Evolutionary conservation across 1,284 basidiomycete genomes (phyloP), one percentile per base, ranked within the genome.

Genomic region (Cutaneotrichosporon sp.): DNA sequence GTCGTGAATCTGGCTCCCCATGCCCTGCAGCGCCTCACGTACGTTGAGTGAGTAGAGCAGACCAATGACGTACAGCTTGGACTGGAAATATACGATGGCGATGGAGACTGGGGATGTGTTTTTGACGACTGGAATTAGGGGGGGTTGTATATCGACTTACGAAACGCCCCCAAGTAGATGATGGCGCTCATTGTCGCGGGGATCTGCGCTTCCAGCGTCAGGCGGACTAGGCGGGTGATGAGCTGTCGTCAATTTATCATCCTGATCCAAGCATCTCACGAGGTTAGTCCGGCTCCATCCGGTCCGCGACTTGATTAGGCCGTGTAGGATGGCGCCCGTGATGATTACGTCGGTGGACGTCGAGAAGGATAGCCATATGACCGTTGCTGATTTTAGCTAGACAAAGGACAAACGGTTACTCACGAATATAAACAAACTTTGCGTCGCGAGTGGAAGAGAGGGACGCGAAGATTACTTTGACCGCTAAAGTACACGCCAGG

Each of bases 151-250:
- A 36, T 13, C 34, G 13, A 66, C 72, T 63, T 30, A 76, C 74
- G 58, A 63, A 67, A 74, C 18, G 71, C 70, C 36, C 66, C 59
- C 34, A 72, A 22, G 55, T 68, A 75, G 26, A 65, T 64, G 11
- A 74, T 40, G 51, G 73, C 67, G 7, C 72, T 49, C 52, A 71
- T 46, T 1, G 72, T 70, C 8, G 74, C 72, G 1, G 70, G 73
- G 0, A 73, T 51, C 66, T 76, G 75, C 0, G 74, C 66, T 60
- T 76, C 75, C 58, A 75, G 70, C 7, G 72, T 74, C 52, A 76
- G 46, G 55, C 73, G 62, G 26, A 76, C 62, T 1, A 73, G 65
- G 42, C 70, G 68, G 8, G 64, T 60, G 55, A 76, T 68, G 34
- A 73, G 58, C 68, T 72, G 58, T 8, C 14, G 21, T 57, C 31